Percentiles rank a stretch among this genome's conserved stretches.
phyloP scores from a whole-genome alignment of 768 basidiomycete genomes.

The Paxillus ammoniavirescens region DNA sequence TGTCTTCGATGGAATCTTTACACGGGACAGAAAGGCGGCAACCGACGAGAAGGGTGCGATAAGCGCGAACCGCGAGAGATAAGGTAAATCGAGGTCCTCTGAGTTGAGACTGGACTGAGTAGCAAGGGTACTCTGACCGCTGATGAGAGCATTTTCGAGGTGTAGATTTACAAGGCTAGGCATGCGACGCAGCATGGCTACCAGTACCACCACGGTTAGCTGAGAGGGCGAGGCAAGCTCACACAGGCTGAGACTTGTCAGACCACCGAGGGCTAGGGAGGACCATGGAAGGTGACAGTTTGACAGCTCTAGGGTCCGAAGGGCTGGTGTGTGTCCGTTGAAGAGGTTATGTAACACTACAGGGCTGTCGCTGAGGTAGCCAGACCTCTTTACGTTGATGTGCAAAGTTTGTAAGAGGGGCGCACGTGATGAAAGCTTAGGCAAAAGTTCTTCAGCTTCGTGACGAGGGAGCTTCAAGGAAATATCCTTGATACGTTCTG shows the following conservation, averaged over 20 bases:
- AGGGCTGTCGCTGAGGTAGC: conserved; percentile 17
- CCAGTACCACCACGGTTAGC: conserved; percentile 32
- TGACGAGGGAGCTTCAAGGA: conserved; percentile 21
- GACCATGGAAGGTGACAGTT: conserved; percentile 37
- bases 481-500: conserved; percentile 34
- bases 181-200: conserved; percentile 34
- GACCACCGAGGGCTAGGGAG: conserved; percentile 32
- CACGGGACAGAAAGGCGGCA: conserved; percentile 10
- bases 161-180: conserved; percentile 33
- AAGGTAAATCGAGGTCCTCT: conserved; percentile 6
- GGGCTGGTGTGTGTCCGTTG: conserved; percentile 30
- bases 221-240: conserved; percentile 24
- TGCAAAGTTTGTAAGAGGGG: conserved; percentile 35
- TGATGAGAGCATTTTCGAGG: conserved; percentile 36
- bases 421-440: conserved; percentile 21
- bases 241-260: conserved; percentile 38
- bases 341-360: conserved; percentile 30
- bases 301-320: conserved; percentile 36
- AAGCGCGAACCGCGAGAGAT: conserved; percentile 15
- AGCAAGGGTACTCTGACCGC: neutral
- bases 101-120: neutral
- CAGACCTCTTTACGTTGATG: conserved; percentile 17
- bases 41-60: conserved; percentile 18
- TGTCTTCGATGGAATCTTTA: conserved; percentile 11
- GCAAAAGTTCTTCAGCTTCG: conserved; percentile 25